Conservation (phyloP, 345 rosid species). For the Sisymbrium altissimum region DNA sequence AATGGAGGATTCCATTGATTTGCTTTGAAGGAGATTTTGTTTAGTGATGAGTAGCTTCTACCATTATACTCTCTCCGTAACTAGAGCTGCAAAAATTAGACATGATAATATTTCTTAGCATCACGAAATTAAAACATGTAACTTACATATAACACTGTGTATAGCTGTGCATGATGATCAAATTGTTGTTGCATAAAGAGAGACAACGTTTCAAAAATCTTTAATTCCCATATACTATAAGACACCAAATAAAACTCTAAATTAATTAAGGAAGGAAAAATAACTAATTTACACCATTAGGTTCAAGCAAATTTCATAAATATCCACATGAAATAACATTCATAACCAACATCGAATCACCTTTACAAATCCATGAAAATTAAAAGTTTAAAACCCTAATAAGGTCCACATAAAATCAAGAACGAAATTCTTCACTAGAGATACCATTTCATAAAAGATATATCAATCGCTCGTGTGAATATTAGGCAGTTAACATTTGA, state of each 20-base stretch:
- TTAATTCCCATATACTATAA: conserved; percentile 11
- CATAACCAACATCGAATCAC: neutral
- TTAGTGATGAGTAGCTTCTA: conserved; percentile 31
- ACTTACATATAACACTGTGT: neutral
- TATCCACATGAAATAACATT: conserved; percentile 56
- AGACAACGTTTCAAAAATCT: conserved; percentile 15
- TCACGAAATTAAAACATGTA: neutral
- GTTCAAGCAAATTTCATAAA: conserved; percentile 7
- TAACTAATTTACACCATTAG: neutral
- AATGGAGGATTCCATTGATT: conserved; percentile 46
- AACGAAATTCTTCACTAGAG: conserved; percentile 7
- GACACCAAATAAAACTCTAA: conserved; percentile 12
- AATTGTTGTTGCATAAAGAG: neutral
- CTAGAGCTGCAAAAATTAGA: neutral
- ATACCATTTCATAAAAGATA: conserved; percentile 3
- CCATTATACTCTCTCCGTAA: conserved; percentile 31
- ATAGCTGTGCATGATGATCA: neutral
- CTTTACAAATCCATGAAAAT: conserved; percentile 3
- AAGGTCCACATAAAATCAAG: conserved; percentile 33
- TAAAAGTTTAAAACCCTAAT: conserved; percentile 43
- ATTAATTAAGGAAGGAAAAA: neutral
- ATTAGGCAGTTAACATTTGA: neutral
- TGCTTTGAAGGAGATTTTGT: conserved; percentile 24
- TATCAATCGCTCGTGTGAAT: neutral
- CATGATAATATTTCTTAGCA: neutral